phyloP scores from a whole-genome alignment of 2,329 filamentous ascomycete genomes.

The Sporothrix variecibatus region DNA sequence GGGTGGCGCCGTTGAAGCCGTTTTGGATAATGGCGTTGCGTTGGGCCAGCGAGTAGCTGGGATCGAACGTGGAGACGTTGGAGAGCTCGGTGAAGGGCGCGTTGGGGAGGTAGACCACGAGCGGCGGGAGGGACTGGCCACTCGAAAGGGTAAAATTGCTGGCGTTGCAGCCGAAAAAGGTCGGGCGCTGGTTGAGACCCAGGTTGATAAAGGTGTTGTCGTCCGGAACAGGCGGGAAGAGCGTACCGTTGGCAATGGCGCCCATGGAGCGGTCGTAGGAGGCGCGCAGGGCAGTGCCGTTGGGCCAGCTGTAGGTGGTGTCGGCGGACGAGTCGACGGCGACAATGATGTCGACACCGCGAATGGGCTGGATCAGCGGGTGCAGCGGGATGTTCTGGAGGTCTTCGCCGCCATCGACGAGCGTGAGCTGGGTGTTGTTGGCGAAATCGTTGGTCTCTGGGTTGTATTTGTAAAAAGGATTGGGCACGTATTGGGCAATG shows the following conservation, averaged over 20 bases:
- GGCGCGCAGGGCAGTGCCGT: conserved; percentile 59
- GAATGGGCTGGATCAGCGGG: conserved; percentile 52
- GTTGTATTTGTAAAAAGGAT: conserved; percentile 61
- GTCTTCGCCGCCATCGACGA: conserved; percentile 54
- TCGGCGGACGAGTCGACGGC: conserved; percentile 67
- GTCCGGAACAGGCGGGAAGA: conserved; percentile 61
- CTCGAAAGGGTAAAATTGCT: conserved; percentile 37
- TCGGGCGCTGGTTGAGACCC: conserved; percentile 59
- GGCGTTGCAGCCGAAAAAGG: conserved; percentile 64
- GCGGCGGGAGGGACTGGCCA: conserved; percentile 33
- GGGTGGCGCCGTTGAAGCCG: conserved; percentile 80
- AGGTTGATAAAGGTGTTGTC: conserved; percentile 58
- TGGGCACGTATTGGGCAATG: conserved; percentile 57
- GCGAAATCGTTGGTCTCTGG: conserved; percentile 41
- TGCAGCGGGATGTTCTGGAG: conserved; percentile 55
- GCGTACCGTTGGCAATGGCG: conserved; percentile 53
- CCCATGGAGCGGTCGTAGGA: conserved; percentile 57
- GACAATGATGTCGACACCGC: conserved; percentile 63
- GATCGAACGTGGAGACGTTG: conserved; percentile 78
- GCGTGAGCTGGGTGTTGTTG: conserved; percentile 42
- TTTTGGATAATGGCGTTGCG: conserved; percentile 84
- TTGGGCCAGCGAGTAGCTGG: conserved; percentile 62
- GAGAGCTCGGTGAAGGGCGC: conserved; percentile 73
- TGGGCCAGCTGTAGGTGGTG: conserved; percentile 58
- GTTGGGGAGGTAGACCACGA: conserved; percentile 74